A percentile compares a stretch with the other conserved stretches of the same genome.
Conservation (phyloP, 139 green algal species). For the Tetratostichococcus sp. region DNA sequence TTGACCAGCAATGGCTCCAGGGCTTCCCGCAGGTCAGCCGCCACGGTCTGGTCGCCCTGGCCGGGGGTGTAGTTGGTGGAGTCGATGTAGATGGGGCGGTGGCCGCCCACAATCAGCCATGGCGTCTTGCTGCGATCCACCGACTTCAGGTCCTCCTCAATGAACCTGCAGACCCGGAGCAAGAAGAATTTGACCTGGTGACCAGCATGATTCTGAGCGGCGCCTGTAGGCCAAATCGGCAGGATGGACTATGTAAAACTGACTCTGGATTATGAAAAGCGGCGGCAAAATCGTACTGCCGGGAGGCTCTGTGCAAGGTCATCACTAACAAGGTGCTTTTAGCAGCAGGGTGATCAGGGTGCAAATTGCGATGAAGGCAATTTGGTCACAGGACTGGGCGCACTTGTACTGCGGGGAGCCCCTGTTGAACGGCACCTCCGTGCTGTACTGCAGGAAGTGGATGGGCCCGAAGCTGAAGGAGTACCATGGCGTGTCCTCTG, state of each 20-base stretch:
- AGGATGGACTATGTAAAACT: not conserved
- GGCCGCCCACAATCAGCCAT: conserved; percentile 64
- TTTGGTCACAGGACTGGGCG: not conserved
- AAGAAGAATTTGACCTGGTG: too few relatives aligned
- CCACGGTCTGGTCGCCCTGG: conserved; percentile 45
- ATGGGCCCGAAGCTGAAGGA: conserved; percentile 73
- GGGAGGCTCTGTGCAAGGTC: too few relatives aligned
- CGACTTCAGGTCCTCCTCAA: conserved; percentile 34
- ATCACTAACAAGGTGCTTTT: too few relatives aligned
- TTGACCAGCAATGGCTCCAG: conserved; percentile 37
- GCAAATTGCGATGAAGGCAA: too few relatives aligned
- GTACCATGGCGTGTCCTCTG: conserved; percentile 44
- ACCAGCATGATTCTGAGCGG: too few relatives aligned
- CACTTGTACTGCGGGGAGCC: conserved; percentile 38
- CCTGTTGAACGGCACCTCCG: conserved; percentile 64
- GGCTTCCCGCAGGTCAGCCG: conserved; percentile 12
- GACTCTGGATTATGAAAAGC: too few relatives aligned
- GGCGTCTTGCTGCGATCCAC: conserved; percentile 54
- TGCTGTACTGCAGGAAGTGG: conserved; percentile 72
- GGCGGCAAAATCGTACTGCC: too few relatives aligned
- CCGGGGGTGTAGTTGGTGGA: conserved; percentile 32
- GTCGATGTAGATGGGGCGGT: conserved; percentile 63
- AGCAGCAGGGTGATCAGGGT: not conserved
- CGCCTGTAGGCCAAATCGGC: too few relatives aligned
- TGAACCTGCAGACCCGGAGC: conserved; percentile 34